Evolutionary conservation across 768 basidiomycete genomes (phyloP).

Genomic region (Nevesoporus exiguus): DNA sequence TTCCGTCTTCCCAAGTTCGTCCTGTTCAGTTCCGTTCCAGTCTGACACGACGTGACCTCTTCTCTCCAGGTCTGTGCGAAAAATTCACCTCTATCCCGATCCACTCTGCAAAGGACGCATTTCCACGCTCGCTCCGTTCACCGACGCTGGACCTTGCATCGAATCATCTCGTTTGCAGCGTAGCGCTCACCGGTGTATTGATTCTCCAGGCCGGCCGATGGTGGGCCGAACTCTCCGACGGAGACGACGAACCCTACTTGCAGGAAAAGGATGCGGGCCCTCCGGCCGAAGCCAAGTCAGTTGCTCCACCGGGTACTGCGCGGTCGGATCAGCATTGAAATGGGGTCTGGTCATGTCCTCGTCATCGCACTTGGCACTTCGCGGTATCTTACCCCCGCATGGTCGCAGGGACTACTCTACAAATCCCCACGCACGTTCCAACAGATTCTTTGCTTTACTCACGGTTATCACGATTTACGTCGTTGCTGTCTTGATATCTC

Average conservation of each 20-base stretch:
- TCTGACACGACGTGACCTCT: conserved; percentile 7
- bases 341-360: background rate
- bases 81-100: conserved; percentile 58
- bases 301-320: background rate
- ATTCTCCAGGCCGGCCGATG: conserved; percentile 79
- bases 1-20: conserved; percentile 78
- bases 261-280: conserved; percentile 29
- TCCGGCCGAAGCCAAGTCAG: conserved; percentile 9
- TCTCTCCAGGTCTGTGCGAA: conserved; percentile 47
- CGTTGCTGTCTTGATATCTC: conserved; percentile 28
- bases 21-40: background rate
- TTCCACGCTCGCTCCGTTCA: conserved; percentile 59
- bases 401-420: conserved; percentile 2
- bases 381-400: background rate
- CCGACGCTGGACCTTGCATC: conserved; percentile 79
- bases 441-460: conserved; percentile 5
- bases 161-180: conserved; percentile 80
- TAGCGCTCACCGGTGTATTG: conserved; percentile 83
- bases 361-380: background rate
- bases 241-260: conserved; percentile 44
- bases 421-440: conserved; percentile 5
- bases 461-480: conserved; percentile 23
- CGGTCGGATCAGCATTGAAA: conserved; percentile 12
- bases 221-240: conserved; percentile 78
- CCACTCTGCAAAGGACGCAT: conserved; percentile 50